Percentiles rank a stretch among this genome's conserved stretches.
Evolutionary conservation across 1,284 basidiomycete genomes (phyloP).

Genomic region (Ustilago esculenta): DNA sequence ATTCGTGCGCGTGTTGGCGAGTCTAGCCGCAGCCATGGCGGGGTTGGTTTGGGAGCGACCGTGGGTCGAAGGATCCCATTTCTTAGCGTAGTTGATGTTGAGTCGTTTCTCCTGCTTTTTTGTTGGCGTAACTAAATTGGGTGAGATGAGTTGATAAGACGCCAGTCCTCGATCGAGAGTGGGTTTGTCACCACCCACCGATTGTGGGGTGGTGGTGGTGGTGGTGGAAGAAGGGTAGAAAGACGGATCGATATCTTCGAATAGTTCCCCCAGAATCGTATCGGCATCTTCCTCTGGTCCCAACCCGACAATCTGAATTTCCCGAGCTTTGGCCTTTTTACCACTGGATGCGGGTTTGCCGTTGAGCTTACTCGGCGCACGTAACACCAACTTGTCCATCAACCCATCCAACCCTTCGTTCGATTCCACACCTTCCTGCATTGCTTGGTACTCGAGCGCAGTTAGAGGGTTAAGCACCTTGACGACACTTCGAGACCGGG

Average conservation of each 20-base stretch:
- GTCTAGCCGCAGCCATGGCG: background rate
- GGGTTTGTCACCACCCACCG: too few relatives aligned
- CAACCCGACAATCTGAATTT: conserved; percentile 5
- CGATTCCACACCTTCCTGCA: background rate
- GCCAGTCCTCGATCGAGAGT: conserved; percentile 1
- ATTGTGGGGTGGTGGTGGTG: background rate
- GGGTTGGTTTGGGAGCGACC: background rate
- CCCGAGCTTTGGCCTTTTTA: background rate
- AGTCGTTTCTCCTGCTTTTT: conserved; percentile 29
- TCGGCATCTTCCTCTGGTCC: conserved; percentile 22
- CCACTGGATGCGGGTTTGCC: background rate
- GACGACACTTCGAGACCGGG: conserved; percentile 15
- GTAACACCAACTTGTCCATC: conserved; percentile 12
- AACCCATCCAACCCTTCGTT: background rate
- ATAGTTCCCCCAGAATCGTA: conserved; percentile 26
- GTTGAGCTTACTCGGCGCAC: conserved; percentile 19
- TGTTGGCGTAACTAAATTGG: conserved; percentile 41
- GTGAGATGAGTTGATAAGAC: conserved; percentile 32
- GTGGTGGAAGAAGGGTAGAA: background rate
- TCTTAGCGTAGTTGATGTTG: conserved; percentile 31
- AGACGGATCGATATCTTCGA: conserved; percentile 8
- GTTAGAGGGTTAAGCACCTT: conserved; percentile 32
- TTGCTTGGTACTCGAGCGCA: conserved; percentile 17
- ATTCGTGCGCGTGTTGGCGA: conserved; percentile 9
- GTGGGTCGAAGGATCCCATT: conserved; percentile 13